Conservation (phyloP, 768 basidiomycete species). For the Lactifluus hygrophoroides region DNA sequence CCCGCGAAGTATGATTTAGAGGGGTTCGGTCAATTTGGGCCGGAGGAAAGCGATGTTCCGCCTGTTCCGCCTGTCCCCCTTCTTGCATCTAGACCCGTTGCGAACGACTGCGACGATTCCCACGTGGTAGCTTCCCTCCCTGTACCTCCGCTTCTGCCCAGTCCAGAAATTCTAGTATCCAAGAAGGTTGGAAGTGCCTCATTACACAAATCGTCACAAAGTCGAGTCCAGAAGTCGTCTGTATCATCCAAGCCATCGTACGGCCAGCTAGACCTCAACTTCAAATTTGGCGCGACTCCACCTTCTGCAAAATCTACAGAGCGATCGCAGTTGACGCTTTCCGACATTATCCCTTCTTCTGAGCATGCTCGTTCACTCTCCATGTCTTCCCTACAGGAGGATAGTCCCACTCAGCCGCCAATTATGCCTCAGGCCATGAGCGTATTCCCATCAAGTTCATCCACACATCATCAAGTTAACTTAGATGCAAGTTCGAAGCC, state of each 20-base stretch:
- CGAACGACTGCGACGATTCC: constrained; percentile 13
- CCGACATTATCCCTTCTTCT: constrained; percentile 68
- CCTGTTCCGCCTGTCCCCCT: constrained; percentile 46
- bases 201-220: neutral
- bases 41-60: constrained; percentile 34
- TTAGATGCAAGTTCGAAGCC: constrained; percentile 39
- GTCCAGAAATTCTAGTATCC: constrained; percentile 15
- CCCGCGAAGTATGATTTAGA: constrained; percentile 60
- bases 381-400: constrained; percentile 31
- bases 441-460: constrained; percentile 29
- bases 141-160: constrained; percentile 10
- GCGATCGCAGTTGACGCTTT: constrained; percentile 44
- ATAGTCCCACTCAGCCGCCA: constrained; percentile 26
- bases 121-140: neutral
- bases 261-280: constrained; percentile 60
- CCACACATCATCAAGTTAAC: constrained; percentile 30
- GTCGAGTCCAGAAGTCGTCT: constrained; percentile 19
- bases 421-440: constrained; percentile 21
- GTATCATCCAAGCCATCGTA: constrained; percentile 41
- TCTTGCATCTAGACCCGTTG: constrained; percentile 10
- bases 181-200: neutral
- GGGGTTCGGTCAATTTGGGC: constrained; percentile 32
- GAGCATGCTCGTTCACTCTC: constrained; percentile 44
- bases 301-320: constrained; percentile 14
- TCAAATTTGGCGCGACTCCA: constrained; percentile 61